Evolutionary conservation across 2,329 filamentous ascomycete species (phyloP), one percentile per base, ranked within the genome.

Genomic region (Camptophora hylomeconis): DNA sequence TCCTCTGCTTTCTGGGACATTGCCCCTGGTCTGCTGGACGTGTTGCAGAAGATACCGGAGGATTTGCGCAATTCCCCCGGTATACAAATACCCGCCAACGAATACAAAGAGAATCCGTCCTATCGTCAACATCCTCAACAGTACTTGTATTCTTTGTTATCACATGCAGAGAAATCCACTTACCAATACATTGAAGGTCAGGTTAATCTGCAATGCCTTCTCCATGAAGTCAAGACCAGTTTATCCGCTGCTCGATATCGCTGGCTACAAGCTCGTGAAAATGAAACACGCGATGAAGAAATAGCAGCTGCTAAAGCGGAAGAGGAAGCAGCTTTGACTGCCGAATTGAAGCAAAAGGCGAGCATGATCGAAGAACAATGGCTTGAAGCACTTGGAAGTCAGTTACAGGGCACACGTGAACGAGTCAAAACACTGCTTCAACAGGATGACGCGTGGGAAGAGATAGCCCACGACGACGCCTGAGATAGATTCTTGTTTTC

Each of bases 1-100:
- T 68, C 94, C 2, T 86, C 79, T 7, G 86, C 87, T 0, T 98
- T 95, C 52, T 98, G 89, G 89, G 89, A 98, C 49, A 92, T 95
- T 45, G 87, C 86, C 2, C 89, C 89, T 3, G 74, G 76, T 3
- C 66, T 98, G 0, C 66, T 78, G 15, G 67, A 75, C 10, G 63
- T 95, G 25, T 67, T 92, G 7, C 80, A 92, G 35, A 79, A 80
- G 45, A 30, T 45, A 15, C 49, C 69, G 15, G 43, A 49, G 3
- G 58, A 57, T 1, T 84, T 92, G 53, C 63, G 72, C 13, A 10
- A 8, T 11, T 15, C 20, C 9, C 17, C 26, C 14, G 29, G 26
- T n/a, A 69, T 93, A 26, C 70, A 79, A 44, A 84, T 95, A 24
- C 86, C 89, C 0, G 50, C 67, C 0, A 63, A 72, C 11, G 89